Percentiles rank a stretch among this genome's conserved stretches.
Conservation (phyloP, 1,284 basidiomycete species). For the Athelia sp. region DNA sequence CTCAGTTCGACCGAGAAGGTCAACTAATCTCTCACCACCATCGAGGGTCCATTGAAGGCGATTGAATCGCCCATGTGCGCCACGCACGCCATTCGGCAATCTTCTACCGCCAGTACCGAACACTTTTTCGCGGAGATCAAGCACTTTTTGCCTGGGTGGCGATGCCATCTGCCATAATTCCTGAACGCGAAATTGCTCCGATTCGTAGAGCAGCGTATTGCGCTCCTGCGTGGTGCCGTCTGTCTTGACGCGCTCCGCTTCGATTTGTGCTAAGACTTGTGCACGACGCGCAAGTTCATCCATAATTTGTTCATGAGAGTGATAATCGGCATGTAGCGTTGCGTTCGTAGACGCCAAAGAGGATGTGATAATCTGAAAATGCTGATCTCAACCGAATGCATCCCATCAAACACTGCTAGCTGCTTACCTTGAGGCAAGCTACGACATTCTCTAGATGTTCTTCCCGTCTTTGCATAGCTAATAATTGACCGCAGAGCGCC, state of each 20-base stretch:
- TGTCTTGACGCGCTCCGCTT: conserved; percentile 40
- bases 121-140: conserved; percentile 55
- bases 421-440: conserved; percentile 29
- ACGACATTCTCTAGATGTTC: conserved; percentile 43
- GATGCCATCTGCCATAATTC: conserved; percentile 64
- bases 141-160: conserved; percentile 56
- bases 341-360: conserved; percentile 50
- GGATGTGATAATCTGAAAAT: conserved; percentile 41
- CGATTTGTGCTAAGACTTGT: conserved; percentile 44
- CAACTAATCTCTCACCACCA: conserved; percentile 55
- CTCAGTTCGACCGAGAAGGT: conserved; percentile 64
- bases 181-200: conserved; percentile 57
- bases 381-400: neutral
- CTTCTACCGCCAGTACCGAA: conserved; percentile 43
- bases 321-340: conserved; percentile 50
- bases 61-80: conserved; percentile 54
- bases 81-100: conserved; percentile 36
- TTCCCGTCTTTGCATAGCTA: conserved; percentile 64
- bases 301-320: conserved; percentile 42
- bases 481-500: conserved; percentile 66
- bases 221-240: conserved; percentile 57
- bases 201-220: conserved; percentile 65
- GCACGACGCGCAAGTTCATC: conserved; percentile 39
- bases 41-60: conserved; percentile 66
- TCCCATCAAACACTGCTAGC: neutral